Evolutionary conservation across 1,284 basidiomycete species (phyloP).

Genomic region (Trametes sp.): DNA sequence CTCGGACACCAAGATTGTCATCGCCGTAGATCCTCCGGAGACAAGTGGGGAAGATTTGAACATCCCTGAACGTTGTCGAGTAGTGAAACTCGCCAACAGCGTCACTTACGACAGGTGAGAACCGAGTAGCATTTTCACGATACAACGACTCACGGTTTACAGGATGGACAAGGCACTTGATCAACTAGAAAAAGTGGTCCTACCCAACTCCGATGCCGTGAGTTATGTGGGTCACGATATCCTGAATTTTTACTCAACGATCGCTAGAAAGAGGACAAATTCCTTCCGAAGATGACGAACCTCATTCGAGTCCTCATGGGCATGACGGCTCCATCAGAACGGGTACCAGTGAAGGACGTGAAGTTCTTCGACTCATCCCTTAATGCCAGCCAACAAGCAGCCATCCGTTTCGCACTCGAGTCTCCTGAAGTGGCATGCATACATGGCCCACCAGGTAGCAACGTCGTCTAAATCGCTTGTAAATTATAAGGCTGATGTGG

Average conservation of each 20-base stretch:
- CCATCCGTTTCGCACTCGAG: conserved; percentile 77
- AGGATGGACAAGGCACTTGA: conserved; percentile 87
- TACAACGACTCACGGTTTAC: neutral
- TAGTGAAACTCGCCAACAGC: conserved; percentile 91
- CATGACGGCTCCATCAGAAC: conserved; percentile 53
- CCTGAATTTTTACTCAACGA: neutral
- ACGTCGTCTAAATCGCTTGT: neutral
- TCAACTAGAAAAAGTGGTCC: conserved; percentile 60
- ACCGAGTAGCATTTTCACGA: neutral
- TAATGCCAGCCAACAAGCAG: conserved; percentile 86
- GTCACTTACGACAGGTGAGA: conserved; percentile 87
- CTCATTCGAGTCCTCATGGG: conserved; percentile 76
- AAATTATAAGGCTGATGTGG: conserved; percentile 12
- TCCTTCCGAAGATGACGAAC: conserved; percentile 51
- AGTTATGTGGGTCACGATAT: neutral
- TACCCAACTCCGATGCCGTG: conserved; percentile 40
- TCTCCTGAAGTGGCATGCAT: conserved; percentile 88
- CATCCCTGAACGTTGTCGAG: conserved; percentile 82
- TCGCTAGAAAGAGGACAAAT: conserved; percentile 39
- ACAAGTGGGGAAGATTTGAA: conserved; percentile 70
- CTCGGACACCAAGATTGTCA: conserved; percentile 77
- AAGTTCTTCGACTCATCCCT: conserved; percentile 79
- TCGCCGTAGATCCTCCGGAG: conserved; percentile 74
- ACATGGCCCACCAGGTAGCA: conserved; percentile 92
- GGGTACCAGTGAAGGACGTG: conserved; percentile 50